Evolutionary conservation across 768 basidiomycete species (phyloP).

Genomic region (Leccinum disarticulatum): DNA sequence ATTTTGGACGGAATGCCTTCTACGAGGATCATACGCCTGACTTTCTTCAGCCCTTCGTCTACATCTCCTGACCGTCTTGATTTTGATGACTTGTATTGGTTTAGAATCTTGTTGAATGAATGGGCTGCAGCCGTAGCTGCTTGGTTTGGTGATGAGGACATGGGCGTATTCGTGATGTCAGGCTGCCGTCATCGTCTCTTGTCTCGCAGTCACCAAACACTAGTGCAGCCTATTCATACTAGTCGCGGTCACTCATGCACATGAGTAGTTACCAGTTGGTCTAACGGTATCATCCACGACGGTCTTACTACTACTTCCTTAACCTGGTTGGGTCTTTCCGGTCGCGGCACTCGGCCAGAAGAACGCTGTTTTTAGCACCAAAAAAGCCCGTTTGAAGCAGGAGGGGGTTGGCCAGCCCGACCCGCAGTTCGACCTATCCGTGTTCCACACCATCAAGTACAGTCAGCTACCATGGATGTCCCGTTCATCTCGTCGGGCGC

Average conservation of each 20-base stretch:
- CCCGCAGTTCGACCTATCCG: neutral
- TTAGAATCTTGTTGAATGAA: conserved; percentile 79
- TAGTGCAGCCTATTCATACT: too few species aligned
- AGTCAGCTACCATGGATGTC: conserved; percentile 60
- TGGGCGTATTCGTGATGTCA: conserved; percentile 10
- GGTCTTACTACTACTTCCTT: neutral
- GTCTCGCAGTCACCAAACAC: neutral
- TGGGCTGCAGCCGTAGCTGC: conserved; percentile 50
- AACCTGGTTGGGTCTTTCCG: neutral
- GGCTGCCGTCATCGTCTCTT: neutral
- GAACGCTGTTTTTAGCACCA: conserved; percentile 10
- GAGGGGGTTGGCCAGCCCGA: neutral
- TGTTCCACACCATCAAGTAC: neutral
- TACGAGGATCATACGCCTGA: conserved; percentile 84
- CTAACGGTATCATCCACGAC: neutral
- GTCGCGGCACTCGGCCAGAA: conserved; percentile 18
- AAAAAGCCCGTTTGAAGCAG: neutral
- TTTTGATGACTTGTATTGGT: conserved; percentile 67
- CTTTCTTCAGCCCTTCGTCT: conserved; percentile 82
- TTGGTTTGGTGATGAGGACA: conserved; percentile 27
- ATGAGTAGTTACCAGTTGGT: conserved; percentile 5
- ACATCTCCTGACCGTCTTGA: conserved; percentile 62
- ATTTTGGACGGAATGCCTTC: conserved; percentile 82
- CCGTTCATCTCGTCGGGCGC: conserved; percentile 81
- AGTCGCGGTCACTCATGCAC: neutral